These are phyloP conservation scores for Astraeus odoratus DNA, from an alignment of 768 basidiomycete genomes.

Conservation along the genomic window DNA sequence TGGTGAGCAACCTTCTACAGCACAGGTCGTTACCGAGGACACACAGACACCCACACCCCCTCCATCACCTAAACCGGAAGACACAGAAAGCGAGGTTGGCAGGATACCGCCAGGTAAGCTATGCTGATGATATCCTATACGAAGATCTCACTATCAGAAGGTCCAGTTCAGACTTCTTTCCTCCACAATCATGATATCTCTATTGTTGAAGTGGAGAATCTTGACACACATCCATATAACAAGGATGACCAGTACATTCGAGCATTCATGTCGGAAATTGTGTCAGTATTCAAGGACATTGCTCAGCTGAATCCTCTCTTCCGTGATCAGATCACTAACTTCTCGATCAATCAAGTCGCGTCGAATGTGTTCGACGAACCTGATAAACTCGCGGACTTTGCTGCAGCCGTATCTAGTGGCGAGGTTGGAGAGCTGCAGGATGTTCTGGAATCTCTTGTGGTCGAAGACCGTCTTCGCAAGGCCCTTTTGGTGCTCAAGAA, in stretches of 20 bases:
- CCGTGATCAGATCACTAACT: slow-evolving; percentile 97
- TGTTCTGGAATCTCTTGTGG: slow-evolving; percentile 78
- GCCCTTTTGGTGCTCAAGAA: slow-evolving; percentile 92
- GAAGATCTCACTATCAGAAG: slow-evolving; percentile 20
- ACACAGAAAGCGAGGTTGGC: slow-evolving; percentile 16
- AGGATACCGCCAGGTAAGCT: slow-evolving; percentile 18
- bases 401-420: slow-evolving; percentile 92
- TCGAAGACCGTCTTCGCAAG: slow-evolving; percentile 87
- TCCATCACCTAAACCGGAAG: slow-evolving; percentile 24
- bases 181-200: slow-evolving; percentile 77
- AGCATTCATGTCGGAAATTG: slow-evolving; percentile 94
- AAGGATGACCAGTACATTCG: slow-evolving; percentile 94
- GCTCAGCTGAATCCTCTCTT: slow-evolving; percentile 95
- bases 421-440: slow-evolving; percentile 90
- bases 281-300: slow-evolving; percentile 97
- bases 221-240: slow-evolving; percentile 73
- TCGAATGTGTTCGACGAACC: slow-evolving; percentile 96
- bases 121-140: not conserved
- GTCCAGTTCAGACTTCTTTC: slow-evolving; percentile 77
- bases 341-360: slow-evolving; percentile 87
- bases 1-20: slow-evolving; percentile 35
- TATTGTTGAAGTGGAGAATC: slow-evolving; percentile 82
- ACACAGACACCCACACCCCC: slow-evolving; percentile 41
- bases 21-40: slow-evolving; percentile 33
- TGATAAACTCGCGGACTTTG: slow-evolving; percentile 94